Evolutionary conservation across 1,139 yeast genomes (phyloP), one percentile per base, ranked within the genome.

Genomic region (Tardiomyces blankii): DNA sequence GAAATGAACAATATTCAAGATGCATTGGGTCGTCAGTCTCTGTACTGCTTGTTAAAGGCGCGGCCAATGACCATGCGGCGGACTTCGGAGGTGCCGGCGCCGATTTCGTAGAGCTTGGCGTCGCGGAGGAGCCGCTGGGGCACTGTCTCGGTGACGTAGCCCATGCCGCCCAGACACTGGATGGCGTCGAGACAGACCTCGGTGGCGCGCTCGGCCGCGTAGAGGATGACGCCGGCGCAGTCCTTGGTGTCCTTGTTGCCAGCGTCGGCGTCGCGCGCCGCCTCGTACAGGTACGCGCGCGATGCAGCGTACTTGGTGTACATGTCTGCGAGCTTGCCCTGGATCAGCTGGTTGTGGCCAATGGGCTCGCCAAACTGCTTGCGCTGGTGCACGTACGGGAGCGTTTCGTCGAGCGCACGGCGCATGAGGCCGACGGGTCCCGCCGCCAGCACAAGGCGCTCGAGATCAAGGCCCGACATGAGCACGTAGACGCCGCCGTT

Each of bases 131-230:
- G 50, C 2, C 65, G 48, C 16, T 58, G 60, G 3, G 63, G 62
- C 4, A 56, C 57, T 3, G 65, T 61, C 48, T 61, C 65, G 48
- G 51, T 61, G 48, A 61, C 58, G 43, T 61, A 61, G 11, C 65
- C 65, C 65, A 61, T 61, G 13, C 65, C 65, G 8, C 65, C 65
- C 46, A 61, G 51, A 44, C 62, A 59, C 47, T 61, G 65, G 39
- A 61, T 60, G 2, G 65, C 65, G 41, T 61, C 65, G 18, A 60
- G 49, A 40, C 63, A 59, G 6, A 61, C 65, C 47, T 61, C 65
- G 14, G 65, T 61, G 21, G 63, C 62, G 6, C 64, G 52, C 48
- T 61, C 65, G 16, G 65, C 65, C 8, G 65, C 63, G 43, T 59
- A 61, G 30, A 61, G 53, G 45, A 61, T 60, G 25, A 59, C 64